These are phyloP conservation scores for Colletotrichum nymphaeae DNA, from an alignment of 2,329 filamentous ascomycete genomes.

Conservation along the genomic window DNA sequence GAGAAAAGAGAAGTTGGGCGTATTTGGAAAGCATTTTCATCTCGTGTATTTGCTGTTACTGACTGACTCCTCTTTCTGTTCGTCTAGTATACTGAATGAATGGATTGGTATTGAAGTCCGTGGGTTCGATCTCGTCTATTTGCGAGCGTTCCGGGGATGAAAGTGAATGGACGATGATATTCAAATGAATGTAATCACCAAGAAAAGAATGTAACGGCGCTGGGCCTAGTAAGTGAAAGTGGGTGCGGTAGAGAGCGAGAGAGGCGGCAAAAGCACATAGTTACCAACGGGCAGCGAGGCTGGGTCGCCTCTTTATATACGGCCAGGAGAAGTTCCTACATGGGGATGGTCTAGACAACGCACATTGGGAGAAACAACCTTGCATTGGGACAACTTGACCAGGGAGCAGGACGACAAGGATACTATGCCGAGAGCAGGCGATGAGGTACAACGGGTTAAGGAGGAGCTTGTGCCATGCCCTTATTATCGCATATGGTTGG, in stretches of 20 bases:
- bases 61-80: not conserved
- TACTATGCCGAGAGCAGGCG: not conserved
- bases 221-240: slow-evolving; percentile 18
- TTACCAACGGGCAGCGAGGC: not conserved
- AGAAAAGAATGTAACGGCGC: slow-evolving; percentile 29
- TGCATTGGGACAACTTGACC: not conserved
- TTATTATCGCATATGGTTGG: slow-evolving; percentile 1
- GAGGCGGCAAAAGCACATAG: slow-evolving; percentile 1
- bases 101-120: not conserved
- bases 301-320: slow-evolving; percentile 12
- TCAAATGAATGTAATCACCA: slow-evolving; percentile 19
- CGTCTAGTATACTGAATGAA: not conserved
- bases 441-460: not conserved
- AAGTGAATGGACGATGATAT: slow-evolving; percentile 18
- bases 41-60: not conserved
- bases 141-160: not conserved
- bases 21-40: not conserved
- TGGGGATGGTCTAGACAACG: not conserved
- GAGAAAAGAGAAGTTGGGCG: slow-evolving; percentile 30
- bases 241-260: slow-evolving; percentile 8
- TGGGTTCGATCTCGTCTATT: not conserved
- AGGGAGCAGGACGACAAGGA: slow-evolving; percentile 13
- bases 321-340: not conserved
- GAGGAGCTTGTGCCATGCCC: slow-evolving; percentile 9
- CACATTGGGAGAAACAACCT: not conserved